phyloP scores from a whole-genome alignment of 768 basidiomycete species.

The Amanita thiersii region DNA sequence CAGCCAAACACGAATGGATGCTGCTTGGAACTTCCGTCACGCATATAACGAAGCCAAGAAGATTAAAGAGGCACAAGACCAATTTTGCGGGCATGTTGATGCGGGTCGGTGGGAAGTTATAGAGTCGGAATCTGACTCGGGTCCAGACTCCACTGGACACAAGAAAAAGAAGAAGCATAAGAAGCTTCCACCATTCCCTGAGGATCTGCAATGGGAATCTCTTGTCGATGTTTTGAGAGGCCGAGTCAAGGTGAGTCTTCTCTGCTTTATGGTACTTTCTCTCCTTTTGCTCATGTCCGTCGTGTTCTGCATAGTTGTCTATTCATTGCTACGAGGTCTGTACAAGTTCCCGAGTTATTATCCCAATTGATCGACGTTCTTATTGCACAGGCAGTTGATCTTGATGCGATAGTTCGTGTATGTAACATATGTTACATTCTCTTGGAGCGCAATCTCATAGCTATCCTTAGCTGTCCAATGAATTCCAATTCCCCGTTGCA shows the following conservation, averaged over 20 bases:
- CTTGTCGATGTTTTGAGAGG: conserved; percentile 68
- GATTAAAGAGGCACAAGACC: conserved; percentile 62
- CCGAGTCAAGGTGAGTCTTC: conserved; percentile 50
- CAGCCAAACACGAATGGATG: conserved; percentile 49
- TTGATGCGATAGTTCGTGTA: conserved; percentile 59
- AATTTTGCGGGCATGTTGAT: conserved; percentile 46
- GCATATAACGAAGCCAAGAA: conserved; percentile 64
- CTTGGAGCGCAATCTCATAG: not conserved
- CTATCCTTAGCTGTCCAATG: conserved; percentile 69
- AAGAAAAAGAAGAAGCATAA: no score
- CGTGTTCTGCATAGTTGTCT: no score
- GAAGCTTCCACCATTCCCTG: conserved; percentile 37
- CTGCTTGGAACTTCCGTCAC: conserved; percentile 58
- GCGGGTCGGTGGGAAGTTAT: conserved; percentile 36
- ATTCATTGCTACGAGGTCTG: conserved; percentile 35
- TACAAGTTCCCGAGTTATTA: not conserved
- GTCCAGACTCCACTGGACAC: not conserved
- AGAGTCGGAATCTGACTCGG: no score
- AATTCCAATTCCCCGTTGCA: conserved; percentile 71
- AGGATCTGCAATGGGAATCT: conserved; percentile 62
- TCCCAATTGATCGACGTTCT: not conserved
- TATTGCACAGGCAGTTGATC: conserved; percentile 46
- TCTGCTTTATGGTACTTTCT: not conserved
- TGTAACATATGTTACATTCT: conserved; percentile 11
- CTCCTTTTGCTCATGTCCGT: not conserved